Percentiles rank a stretch among this genome's conserved stretches.
These are phyloP conservation scores for Chlamydomonas incerta DNA, from an alignment of 139 green algal species.

Conservation along the genomic window DNA sequence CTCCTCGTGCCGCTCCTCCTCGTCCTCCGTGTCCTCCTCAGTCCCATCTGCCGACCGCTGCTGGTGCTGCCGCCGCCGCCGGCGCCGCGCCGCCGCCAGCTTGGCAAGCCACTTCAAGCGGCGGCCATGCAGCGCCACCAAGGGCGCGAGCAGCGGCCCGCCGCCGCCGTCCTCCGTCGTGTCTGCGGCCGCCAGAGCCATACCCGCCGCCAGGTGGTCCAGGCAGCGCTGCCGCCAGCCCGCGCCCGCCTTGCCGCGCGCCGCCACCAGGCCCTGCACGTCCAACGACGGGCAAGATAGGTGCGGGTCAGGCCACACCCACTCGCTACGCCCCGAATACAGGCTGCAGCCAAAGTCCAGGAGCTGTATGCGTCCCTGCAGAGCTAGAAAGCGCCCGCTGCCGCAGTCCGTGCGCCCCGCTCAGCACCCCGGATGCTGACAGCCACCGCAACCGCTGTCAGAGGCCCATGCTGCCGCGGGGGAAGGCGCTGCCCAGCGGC, in stretches of 20 bases:
- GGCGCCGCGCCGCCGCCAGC: conserved; percentile 1
- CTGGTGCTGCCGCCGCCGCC: neutral
- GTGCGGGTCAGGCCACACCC: too few relatives aligned
- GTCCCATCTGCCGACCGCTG: neutral
- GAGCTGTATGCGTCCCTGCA: too few relatives aligned
- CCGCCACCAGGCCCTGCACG: neutral
- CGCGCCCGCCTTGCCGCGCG: conserved; percentile 1
- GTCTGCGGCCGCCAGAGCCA: neutral
- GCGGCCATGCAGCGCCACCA: conserved; percentile 37
- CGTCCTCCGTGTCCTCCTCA: neutral
- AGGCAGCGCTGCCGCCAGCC: conserved; percentile 28
- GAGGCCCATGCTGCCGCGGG: too few relatives aligned
- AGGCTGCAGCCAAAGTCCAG: too few relatives aligned
- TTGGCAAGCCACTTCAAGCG: conserved; percentile 23
- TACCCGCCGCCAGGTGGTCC: conserved; percentile 26
- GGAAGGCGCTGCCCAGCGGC: too few relatives aligned
- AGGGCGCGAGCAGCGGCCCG: conserved; percentile 25
- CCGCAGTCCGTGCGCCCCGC: too few relatives aligned
- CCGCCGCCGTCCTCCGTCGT: neutral
- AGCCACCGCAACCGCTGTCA: too few relatives aligned
- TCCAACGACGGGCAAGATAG: too few relatives aligned
- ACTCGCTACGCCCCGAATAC: too few relatives aligned
- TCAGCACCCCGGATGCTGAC: too few relatives aligned
- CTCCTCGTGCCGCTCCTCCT: neutral
- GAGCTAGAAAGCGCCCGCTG: too few relatives aligned